phyloP scores from a whole-genome alignment of 495 filamentous ascomycete species.

The Tuber brumale region DNA sequence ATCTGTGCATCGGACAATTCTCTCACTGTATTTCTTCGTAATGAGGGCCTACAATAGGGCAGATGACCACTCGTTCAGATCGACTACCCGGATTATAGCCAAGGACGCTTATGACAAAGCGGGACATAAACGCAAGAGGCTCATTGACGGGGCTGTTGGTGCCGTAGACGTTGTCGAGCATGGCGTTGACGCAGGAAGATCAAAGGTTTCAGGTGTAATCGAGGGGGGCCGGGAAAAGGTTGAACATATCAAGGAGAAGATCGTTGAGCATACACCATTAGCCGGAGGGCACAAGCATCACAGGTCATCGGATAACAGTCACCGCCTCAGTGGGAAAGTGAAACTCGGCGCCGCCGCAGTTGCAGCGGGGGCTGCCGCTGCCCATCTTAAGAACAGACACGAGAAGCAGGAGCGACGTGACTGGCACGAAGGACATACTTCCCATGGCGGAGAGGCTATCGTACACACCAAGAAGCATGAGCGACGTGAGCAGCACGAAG shows the following conservation, averaged over 20 bases:
- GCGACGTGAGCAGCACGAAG: too few species aligned
- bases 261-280: conserved; percentile 17
- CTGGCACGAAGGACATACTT: conserved; percentile 21
- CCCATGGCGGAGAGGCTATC: conserved; percentile 15
- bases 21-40: conserved; percentile 59
- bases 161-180: conserved; percentile 24
- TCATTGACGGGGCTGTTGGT: conserved; percentile 28
- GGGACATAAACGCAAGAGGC: conserved; percentile 28
- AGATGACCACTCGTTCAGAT: conserved; percentile 31
- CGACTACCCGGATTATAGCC: conserved; percentile 28
- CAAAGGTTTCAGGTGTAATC: conserved; percentile 20
- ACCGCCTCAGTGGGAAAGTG: conserved; percentile 16
- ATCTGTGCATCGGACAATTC: conserved; percentile 63
- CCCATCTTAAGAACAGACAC: conserved; percentile 12
- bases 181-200: conserved; percentile 22
- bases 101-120: conserved; percentile 32
- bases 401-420: conserved; percentile 6
- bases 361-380: conserved; percentile 20
- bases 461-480: conserved; percentile 15
- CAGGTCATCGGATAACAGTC: conserved; percentile 9
- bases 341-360: conserved; percentile 22
- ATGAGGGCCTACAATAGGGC: conserved; percentile 39
- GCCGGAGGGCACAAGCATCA: conserved; percentile 12
- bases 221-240: conserved; percentile 19
- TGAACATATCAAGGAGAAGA: conserved; percentile 20